Percentiles rank a stretch among this genome's conserved stretches.
phyloP scores from a whole-genome alignment of 768 basidiomycete genomes.

The Roridomyces roridus region DNA sequence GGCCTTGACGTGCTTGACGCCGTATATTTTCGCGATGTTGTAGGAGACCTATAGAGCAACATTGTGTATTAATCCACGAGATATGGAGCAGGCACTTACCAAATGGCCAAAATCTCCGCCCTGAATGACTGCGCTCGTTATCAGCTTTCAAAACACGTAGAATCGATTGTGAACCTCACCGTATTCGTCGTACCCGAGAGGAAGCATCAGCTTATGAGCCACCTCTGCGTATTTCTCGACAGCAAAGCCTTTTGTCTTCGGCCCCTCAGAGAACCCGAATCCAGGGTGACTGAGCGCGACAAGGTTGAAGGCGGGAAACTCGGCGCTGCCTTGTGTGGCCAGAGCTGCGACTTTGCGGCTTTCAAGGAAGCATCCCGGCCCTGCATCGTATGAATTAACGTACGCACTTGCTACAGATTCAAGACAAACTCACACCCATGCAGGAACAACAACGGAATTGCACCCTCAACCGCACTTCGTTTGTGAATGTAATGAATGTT shows the following conservation, averaged over 20 bases:
- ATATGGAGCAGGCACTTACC: no score
- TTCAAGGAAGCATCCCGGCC: slow-evolving; percentile 68
- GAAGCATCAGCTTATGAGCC: slow-evolving; percentile 33
- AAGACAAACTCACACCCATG: slow-evolving; percentile 55
- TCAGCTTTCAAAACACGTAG: no score
- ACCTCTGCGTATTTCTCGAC: slow-evolving; percentile 53
- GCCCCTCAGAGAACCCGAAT: slow-evolving; percentile 64
- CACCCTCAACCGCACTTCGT: slow-evolving; percentile 45
- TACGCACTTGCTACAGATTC: not conserved
- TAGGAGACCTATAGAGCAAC: not conserved
- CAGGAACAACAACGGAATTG: slow-evolving; percentile 63
- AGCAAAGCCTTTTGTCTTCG: slow-evolving; percentile 56
- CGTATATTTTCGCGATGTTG: no score
- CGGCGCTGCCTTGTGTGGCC: slow-evolving; percentile 44
- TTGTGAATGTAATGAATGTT: slow-evolving; percentile 65
- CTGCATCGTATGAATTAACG: slow-evolving; percentile 31
- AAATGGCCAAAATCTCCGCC: no score
- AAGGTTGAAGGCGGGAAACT: slow-evolving; percentile 66
- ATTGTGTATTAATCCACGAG: no score
- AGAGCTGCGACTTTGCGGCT: slow-evolving; percentile 60
- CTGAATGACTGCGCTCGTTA: no score
- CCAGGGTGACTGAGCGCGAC: slow-evolving; percentile 64
- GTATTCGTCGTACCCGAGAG: slow-evolving; percentile 54
- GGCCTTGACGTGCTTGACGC: not conserved
- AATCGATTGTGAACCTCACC: slow-evolving; percentile 32